Evolutionary conservation across 805 yeast genomes (phyloP), one percentile per base, ranked within the genome.

Genomic region (Lipomyces chichibuensis): DNA sequence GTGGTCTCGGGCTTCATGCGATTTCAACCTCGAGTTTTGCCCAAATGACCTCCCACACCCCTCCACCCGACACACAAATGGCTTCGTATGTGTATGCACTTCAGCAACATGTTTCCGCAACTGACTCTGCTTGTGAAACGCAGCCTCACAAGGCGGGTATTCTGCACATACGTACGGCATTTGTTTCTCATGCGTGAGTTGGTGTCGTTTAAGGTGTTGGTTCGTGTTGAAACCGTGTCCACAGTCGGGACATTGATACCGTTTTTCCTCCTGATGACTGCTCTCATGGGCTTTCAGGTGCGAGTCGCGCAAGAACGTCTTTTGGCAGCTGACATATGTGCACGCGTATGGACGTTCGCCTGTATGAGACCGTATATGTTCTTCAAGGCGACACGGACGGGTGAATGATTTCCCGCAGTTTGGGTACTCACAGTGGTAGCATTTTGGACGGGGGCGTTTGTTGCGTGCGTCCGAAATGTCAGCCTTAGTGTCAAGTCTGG

Each of bases 171-270:
- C 67, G 73, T 87, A 88, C 0, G 71, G 71, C 59, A 54, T 63
- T 43, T 91, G 84, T 70, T 84, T 83, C 3, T 87, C 86, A 76
- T 95, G 98, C 1, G 96, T 89, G 51, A 85, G 83, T 77, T 88
- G 92, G 76, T 95, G 99, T 62, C 97, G 83, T 69, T 83, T 85
- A 65, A 92, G 80, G 74, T 93, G 98, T 78, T 95, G 98, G 61
- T 76, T 77, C 0, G 97, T 84, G 62, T 87, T 88, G 61, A 90
- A 88, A 2, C 97, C 97, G 77, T 92, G 92, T 0, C 88, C 88
- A 75, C 99, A 95, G 0, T 80, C 82, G 2, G 81, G 69, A 75
- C 91, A 85, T 43, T n/a, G 32, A 55, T 70, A 70, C 35, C 72
- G 65, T 33, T 56, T 64, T 29, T 66, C 72, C 13, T 57, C 46